Conservation (phyloP, 805 yeast genomes). For the Wickerhamiella azymoides region DNA sequence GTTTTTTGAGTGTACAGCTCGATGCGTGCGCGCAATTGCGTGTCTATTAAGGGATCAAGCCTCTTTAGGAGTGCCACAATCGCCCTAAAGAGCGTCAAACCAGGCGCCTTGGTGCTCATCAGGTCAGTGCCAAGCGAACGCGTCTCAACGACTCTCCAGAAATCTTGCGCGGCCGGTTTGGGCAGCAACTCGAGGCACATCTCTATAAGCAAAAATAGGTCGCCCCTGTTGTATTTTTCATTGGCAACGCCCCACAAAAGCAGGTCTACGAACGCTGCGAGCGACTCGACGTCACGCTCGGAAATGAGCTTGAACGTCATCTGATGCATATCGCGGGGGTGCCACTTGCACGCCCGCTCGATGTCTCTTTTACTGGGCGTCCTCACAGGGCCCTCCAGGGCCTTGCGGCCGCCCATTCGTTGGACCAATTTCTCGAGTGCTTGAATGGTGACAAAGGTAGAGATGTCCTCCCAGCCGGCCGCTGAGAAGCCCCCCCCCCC, state of each 20-base stretch:
- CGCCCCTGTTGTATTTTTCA: neutral
- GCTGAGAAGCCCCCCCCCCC: too few species aligned
- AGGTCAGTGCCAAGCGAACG: neutral
- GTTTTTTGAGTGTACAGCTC: neutral
- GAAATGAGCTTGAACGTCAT: neutral
- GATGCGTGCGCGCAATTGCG: neutral
- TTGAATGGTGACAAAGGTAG: neutral
- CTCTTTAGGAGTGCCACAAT: neutral
- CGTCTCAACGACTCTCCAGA: neutral
- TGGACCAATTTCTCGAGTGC: neutral
- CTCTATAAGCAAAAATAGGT: neutral
- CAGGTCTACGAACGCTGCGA: conserved; percentile 1
- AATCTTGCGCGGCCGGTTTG: neutral
- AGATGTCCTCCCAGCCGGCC: neutral
- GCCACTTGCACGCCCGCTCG: neutral
- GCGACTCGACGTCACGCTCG: neutral
- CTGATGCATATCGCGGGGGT: neutral
- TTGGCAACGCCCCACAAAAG: neutral
- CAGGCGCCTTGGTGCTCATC: neutral
- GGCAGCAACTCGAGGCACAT: neutral
- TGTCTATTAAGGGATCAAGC: neutral
- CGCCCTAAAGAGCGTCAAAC: neutral
- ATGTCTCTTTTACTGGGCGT: neutral
- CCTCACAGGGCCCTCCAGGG: neutral
- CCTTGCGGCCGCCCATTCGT: neutral